Conservation (phyloP, 768 basidiomycete genomes). For the Leccinellum luteum region DNA sequence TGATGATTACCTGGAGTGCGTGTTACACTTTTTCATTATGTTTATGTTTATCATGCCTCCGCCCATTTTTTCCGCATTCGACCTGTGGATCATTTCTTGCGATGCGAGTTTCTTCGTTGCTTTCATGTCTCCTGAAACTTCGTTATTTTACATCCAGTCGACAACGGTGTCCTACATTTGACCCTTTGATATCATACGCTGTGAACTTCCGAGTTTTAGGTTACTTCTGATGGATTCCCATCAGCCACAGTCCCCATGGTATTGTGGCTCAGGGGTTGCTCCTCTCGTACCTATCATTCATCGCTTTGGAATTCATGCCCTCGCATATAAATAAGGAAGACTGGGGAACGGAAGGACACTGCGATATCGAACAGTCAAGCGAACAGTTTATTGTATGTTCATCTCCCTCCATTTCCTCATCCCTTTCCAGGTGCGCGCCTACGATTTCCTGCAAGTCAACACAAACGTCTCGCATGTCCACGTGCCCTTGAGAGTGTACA, state of each 20-base stretch:
- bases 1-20: background rate
- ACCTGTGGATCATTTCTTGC: background rate
- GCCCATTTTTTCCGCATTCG: background rate
- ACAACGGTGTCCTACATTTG: background rate
- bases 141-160: background rate
- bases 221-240: background rate
- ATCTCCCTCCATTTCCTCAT: background rate
- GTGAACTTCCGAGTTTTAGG: background rate
- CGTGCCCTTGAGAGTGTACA: background rate
- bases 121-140: background rate
- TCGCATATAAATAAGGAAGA: background rate
- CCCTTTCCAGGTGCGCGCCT: background rate
- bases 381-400: background rate
- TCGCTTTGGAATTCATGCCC: background rate
- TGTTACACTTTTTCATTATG: background rate
- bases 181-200: too few relatives aligned
- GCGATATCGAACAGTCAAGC: background rate
- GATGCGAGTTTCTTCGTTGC: background rate
- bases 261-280: background rate
- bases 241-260: background rate
- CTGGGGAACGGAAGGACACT: background rate
- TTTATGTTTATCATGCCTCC: too few relatives aligned
- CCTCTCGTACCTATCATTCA: background rate
- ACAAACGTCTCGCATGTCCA: conserved; percentile 22
- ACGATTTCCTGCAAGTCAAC: conserved; percentile 13